Conservation (phyloP, 495 filamentous ascomycete genomes). For the Annulohypoxylon maeteangense region DNA sequence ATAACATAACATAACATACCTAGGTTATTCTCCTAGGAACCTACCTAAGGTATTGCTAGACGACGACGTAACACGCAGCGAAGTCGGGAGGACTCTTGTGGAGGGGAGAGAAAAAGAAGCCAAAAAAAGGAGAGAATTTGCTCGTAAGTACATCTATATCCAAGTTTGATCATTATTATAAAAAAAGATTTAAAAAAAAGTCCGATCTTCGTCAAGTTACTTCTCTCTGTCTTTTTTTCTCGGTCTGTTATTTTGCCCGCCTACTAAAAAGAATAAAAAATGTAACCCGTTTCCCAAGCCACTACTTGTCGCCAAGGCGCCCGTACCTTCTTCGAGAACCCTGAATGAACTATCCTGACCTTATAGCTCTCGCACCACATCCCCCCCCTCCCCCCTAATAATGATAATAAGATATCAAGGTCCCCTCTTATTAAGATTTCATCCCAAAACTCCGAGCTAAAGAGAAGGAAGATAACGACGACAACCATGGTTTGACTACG, state of each 20-base stretch:
- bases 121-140: constrained; percentile 22
- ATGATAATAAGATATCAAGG: constrained; percentile 1
- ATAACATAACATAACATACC: no score
- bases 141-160: constrained; percentile 35
- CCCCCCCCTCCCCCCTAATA: no score
- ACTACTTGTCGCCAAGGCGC: neutral
- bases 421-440: neutral
- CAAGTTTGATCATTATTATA: constrained; percentile 9
- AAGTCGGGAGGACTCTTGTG: neutral
- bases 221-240: constrained; percentile 14
- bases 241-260: constrained; percentile 8
- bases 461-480: neutral
- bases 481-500: neutral
- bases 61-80: constrained; percentile 15
- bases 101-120: neutral
- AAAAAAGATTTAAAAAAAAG: constrained; percentile 3
- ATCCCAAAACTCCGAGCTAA: constrained; percentile 18
- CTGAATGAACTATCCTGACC: neutral
- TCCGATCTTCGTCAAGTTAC: constrained; percentile 1
- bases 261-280: neutral
- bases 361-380: constrained; percentile 1
- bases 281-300: neutral
- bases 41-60: constrained; percentile 5
- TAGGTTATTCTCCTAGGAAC: neutral
- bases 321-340: neutral